Percentiles rank a stretch among this genome's conserved stretches.
phyloP scores from a whole-genome alignment of 108 stramenopile species.

The Nitzschia putrida region DNA sequence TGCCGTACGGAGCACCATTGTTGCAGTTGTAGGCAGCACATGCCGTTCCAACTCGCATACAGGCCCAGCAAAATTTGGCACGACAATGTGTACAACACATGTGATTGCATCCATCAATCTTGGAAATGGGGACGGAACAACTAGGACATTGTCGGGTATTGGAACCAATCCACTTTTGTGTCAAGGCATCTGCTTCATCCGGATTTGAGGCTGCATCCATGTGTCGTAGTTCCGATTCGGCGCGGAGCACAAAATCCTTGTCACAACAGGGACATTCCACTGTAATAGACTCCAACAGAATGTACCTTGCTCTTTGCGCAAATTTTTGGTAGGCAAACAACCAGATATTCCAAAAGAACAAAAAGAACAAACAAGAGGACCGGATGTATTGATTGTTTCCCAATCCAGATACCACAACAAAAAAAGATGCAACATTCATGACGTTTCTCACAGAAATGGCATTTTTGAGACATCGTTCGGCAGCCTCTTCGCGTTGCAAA shows the following conservation, averaged over 20 bases:
- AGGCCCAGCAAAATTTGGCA: conserved; percentile 68
- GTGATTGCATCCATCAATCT: conserved; percentile 45
- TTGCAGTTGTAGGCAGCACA: conserved; percentile 54
- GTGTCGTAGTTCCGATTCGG: conserved; percentile 33
- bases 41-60: conserved; percentile 50
- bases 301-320: conserved; percentile 36
- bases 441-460: too few relatives aligned
- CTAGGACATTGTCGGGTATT: conserved; percentile 42
- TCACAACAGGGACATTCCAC: conserved; percentile 70
- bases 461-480: too few relatives aligned
- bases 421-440: too few relatives aligned
- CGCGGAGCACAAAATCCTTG: conserved; percentile 51
- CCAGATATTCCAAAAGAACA: too few relatives aligned
- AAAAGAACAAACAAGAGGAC: too few relatives aligned
- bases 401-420: too few relatives aligned
- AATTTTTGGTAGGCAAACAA: too few relatives aligned
- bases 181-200: conserved; percentile 40
- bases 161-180: conserved; percentile 49
- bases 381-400: too few relatives aligned
- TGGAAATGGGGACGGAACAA: conserved; percentile 41
- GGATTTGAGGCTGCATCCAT: neutral
- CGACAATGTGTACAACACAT: conserved; percentile 54
- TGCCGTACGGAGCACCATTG: conserved; percentile 63
- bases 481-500: too few relatives aligned
- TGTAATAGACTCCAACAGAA: conserved; percentile 45